phyloP scores from a whole-genome alignment of 208 protist genomes.

The Borovskyia barvae region DNA sequence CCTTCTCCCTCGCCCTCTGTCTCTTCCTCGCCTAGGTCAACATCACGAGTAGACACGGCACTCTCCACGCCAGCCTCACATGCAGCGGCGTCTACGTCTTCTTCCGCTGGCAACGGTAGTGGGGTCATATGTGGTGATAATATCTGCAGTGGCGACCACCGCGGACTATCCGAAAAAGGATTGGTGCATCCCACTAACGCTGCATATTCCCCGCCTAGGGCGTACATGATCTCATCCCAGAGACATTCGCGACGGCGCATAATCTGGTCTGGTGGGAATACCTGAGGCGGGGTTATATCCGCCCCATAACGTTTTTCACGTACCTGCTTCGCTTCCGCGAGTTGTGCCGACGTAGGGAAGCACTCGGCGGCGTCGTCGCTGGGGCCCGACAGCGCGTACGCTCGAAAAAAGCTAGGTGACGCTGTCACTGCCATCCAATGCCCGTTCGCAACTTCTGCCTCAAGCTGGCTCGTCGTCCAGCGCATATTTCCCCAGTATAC shows the following conservation, averaged over 20 bases:
- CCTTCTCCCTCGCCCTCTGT: too few species aligned
- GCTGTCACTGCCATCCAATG: constrained; percentile 83
- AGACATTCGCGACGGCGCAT: constrained; percentile 72
- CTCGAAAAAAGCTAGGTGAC: constrained; percentile 74
- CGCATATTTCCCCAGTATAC: constrained; percentile 87
- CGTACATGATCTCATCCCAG: constrained; percentile 87
- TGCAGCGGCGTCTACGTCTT: constrained; percentile 2
- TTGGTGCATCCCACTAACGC: constrained; percentile 76
- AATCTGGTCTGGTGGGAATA: constrained; percentile 75
- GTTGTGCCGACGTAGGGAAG: constrained; percentile 69
- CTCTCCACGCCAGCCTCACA: background rate
- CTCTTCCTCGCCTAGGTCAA: too few species aligned
- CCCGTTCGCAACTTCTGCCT: constrained; percentile 77
- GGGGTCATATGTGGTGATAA: constrained; percentile 24
- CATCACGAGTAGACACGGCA: too few species aligned
- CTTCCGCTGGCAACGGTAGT: constrained; percentile 13
- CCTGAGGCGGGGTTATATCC: constrained; percentile 61
- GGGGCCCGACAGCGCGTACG: constrained; percentile 40
- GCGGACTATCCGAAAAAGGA: constrained; percentile 55
- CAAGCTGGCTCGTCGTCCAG: constrained; percentile 73
- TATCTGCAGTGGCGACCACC: constrained; percentile 46
- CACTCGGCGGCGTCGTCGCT: constrained; percentile 28
- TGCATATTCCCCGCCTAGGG: constrained; percentile 72
- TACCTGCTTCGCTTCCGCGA: constrained; percentile 34
- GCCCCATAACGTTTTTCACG: constrained; percentile 61